Conservation (phyloP, 2,329 filamentous ascomycete species). For the Botrytis byssoidea region DNA sequence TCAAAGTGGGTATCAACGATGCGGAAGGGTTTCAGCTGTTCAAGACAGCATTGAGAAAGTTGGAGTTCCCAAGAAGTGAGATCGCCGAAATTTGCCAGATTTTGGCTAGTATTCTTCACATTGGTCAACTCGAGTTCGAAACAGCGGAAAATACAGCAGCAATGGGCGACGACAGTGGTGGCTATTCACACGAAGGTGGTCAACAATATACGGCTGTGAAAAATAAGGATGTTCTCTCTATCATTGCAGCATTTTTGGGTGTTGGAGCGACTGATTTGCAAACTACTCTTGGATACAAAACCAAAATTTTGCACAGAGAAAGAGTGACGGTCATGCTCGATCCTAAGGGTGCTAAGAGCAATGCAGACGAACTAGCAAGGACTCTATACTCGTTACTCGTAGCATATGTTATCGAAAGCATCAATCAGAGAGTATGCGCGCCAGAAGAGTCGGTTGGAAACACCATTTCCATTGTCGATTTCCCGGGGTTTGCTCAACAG, state of each 20-base stretch:
- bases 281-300: slow-evolving; percentile 88
- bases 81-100: slow-evolving; percentile 98
- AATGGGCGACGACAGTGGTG: slow-evolving; percentile 85
- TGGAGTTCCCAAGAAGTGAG: slow-evolving; percentile 89
- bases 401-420: slow-evolving; percentile 86
- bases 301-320: slow-evolving; percentile 92
- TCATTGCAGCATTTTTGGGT: slow-evolving; percentile 92
- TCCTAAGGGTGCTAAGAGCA: slow-evolving; percentile 81
- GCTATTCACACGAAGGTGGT: slow-evolving; percentile 92
- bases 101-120: slow-evolving; percentile 90
- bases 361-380: slow-evolving; percentile 89
- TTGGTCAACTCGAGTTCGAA: slow-evolving; percentile 93
- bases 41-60: slow-evolving; percentile 89
- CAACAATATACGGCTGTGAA: slow-evolving; percentile 83
- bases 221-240: slow-evolving; percentile 85
- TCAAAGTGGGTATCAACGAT: slow-evolving; percentile 97
- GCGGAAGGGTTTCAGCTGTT: slow-evolving; percentile 94
- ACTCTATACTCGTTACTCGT: slow-evolving; percentile 93
- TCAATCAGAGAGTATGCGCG: slow-evolving; percentile 87
- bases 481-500: slow-evolving; percentile 89
- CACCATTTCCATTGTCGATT: slow-evolving; percentile 92
- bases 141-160: slow-evolving; percentile 76
- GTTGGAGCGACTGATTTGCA: slow-evolving; percentile 80
- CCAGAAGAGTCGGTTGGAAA: slow-evolving; percentile 86
- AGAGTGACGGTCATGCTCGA: slow-evolving; percentile 99